These are phyloP conservation scores for Paecilomyces sp. DNA, from an alignment of 2,329 filamentous ascomycete species.

Conservation along the genomic window DNA sequence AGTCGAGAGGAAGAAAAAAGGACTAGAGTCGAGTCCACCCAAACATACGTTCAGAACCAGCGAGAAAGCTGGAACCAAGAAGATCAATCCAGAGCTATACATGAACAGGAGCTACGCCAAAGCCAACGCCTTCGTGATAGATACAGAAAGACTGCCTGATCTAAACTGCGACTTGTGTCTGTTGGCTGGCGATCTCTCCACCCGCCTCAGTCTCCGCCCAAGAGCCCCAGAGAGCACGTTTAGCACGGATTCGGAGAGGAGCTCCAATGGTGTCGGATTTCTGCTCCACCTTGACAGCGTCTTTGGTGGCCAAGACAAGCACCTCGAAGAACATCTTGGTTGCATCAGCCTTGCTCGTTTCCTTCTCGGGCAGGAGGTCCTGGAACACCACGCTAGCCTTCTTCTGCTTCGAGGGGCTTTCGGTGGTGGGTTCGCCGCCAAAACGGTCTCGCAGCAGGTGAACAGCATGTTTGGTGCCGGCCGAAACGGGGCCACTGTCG, in stretches of 20 bases:
- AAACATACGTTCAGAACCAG: background rate
- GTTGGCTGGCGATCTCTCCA: slow-evolving; percentile 36
- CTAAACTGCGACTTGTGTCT: slow-evolving; percentile 18
- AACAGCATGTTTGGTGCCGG: slow-evolving; percentile 92
- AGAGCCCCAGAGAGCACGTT: slow-evolving; percentile 91
- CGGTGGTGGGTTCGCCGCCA: slow-evolving; percentile 56
- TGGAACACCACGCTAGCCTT: slow-evolving; percentile 80
- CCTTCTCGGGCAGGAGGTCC: slow-evolving; percentile 74
- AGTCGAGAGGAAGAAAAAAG: background rate
- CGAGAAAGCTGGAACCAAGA: slow-evolving; percentile 4
- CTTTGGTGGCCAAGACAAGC: slow-evolving; percentile 91
- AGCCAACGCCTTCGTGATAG: background rate
- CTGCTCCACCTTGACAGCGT: slow-evolving; percentile 96
- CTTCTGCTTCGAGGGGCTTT: slow-evolving; percentile 63
- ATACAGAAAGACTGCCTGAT: background rate
- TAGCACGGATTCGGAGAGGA: slow-evolving; percentile 75
- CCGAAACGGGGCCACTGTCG: slow-evolving; percentile 77
- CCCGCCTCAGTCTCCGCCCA: slow-evolving; percentile 71
- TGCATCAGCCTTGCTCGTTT: slow-evolving; percentile 78
- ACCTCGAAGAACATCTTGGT: slow-evolving; percentile 99
- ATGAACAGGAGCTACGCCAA: slow-evolving; percentile 15
- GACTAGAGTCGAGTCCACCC: background rate
- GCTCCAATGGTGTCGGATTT: slow-evolving; percentile 64
- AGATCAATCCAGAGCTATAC: slow-evolving; percentile 16
- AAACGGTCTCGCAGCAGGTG: slow-evolving; percentile 89